Percentiles rank a stretch among this genome's conserved stretches.
Evolutionary conservation across 2,329 filamentous ascomycete species (phyloP).

Genomic region (Bipolaris bicolor): DNA sequence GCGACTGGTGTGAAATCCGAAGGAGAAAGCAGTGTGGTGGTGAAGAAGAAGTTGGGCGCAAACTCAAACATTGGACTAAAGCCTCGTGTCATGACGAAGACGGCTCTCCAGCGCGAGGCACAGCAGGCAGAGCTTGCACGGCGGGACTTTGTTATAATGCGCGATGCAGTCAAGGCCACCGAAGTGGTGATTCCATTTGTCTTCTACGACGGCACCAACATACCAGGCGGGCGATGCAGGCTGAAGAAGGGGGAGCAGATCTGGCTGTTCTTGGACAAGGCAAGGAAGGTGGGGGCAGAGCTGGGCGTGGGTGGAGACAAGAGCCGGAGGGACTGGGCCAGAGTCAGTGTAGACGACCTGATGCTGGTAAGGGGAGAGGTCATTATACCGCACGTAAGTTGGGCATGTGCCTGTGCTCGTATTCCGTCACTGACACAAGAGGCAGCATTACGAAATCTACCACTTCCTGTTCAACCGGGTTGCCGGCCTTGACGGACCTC

Average conservation of each 20-base stretch:
- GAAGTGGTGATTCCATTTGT: conserved; percentile 94
- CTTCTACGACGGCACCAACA: conserved; percentile 94
- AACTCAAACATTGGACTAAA: conserved; percentile 63
- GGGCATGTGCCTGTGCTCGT: not conserved
- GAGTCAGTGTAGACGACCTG: conserved; percentile 92
- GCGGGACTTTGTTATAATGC: conserved; percentile 80
- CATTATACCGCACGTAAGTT: conserved; percentile 85
- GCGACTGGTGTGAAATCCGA: conserved; percentile 44
- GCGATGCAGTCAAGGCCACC: conserved; percentile 85
- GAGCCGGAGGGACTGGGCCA: conserved; percentile 82
- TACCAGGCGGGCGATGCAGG: conserved; percentile 80
- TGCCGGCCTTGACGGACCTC: conserved; percentile 70
- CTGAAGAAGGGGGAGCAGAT: conserved; percentile 92
- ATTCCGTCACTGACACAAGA: conserved; percentile 17
- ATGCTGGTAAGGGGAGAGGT: conserved; percentile 90
- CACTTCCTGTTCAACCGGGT: conserved; percentile 94
- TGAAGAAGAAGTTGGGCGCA: conserved; percentile 61
- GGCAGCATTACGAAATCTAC: conserved; percentile 94
- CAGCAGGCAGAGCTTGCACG: conserved; percentile 75
- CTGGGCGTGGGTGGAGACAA: conserved; percentile 73
- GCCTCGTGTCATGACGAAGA: conserved; percentile 80
- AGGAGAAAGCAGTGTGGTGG: conserved; percentile 40
- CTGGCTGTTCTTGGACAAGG: conserved; percentile 92
- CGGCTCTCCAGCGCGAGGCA: conserved; percentile 77
- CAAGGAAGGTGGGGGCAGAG: conserved; percentile 86